Percentiles rank a stretch among this genome's conserved stretches.
phyloP scores from a whole-genome alignment of 768 basidiomycete species.

The Panaeolus papilionaceus region DNA sequence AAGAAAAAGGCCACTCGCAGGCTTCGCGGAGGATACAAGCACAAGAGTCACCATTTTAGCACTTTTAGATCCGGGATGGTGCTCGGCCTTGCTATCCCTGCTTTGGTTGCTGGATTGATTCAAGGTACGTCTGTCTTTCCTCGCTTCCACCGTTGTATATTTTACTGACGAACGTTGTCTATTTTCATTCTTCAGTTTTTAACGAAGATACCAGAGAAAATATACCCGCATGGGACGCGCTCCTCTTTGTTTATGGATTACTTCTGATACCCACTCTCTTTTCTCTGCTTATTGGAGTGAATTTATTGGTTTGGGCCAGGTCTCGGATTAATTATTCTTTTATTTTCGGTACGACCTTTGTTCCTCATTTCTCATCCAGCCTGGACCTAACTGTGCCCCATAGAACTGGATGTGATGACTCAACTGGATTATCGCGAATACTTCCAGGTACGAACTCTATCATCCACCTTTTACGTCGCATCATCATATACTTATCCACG shows the following conservation, averaged over 20 bases:
- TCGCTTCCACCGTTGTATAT: not conserved
- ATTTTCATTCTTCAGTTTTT: conserved; percentile 49
- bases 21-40: conserved; percentile 17
- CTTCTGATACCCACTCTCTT: conserved; percentile 79
- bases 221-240: conserved; percentile 73
- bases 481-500: not conserved
- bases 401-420: conserved; percentile 74
- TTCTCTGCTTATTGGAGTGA: conserved; percentile 79
- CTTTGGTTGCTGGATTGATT: conserved; percentile 62
- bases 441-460: conserved; percentile 45
- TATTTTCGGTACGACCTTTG: conserved; percentile 71
- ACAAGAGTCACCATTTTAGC: conserved; percentile 20
- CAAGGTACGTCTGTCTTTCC: conserved; percentile 48
- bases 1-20: conserved; percentile 20
- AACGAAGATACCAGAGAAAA: conserved; percentile 52
- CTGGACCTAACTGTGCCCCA: not conserved
- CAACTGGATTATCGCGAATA: conserved; percentile 83
- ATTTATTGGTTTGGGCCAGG: conserved; percentile 77
- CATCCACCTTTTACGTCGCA: not conserved
- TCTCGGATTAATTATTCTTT: conserved; percentile 93
- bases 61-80: conserved; percentile 21
- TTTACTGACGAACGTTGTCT: conserved; percentile 3
- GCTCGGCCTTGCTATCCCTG: conserved; percentile 21
- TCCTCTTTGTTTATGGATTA: conserved; percentile 82
- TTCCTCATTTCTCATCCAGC: conserved; percentile 17